Conservation (phyloP, 805 yeast genomes). For the Priceomyces castillae region DNA sequence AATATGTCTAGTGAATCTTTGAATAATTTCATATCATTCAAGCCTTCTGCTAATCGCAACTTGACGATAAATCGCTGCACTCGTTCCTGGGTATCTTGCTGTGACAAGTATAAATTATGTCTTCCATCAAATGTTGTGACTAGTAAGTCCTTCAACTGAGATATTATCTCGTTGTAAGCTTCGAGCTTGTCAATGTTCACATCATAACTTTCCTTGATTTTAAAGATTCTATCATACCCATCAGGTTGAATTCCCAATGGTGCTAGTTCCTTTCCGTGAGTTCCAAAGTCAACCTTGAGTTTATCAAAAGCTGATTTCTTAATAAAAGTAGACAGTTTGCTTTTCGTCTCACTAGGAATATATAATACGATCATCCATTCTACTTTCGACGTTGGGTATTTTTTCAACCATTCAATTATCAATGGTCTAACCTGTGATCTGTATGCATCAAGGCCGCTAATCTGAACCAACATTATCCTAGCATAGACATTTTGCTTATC, state of each 20-base stretch:
- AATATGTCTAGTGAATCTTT: conserved; percentile 61
- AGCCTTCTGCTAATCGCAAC: conserved; percentile 51
- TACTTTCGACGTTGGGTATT: conserved; percentile 38
- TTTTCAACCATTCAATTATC: conserved; percentile 73
- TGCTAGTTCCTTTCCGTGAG: conserved; percentile 35
- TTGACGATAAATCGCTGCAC: conserved; percentile 34
- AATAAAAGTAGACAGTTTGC: conserved; percentile 35
- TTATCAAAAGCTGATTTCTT: conserved; percentile 54
- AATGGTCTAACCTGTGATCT: conserved; percentile 78
- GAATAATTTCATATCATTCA: conserved; percentile 52
- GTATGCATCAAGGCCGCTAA: conserved; percentile 69
- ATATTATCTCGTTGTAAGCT: conserved; percentile 46
- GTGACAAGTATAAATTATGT: conserved; percentile 20
- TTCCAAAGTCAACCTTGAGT: conserved; percentile 49
- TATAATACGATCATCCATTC: conserved; percentile 63
- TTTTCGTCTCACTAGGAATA: conserved; percentile 38
- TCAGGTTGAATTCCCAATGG: conserved; percentile 4
- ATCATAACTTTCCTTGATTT: conserved; percentile 35
- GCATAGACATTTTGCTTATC: conserved; percentile 46
- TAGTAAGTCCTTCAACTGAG: conserved; percentile 47
- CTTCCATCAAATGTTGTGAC: conserved; percentile 48
- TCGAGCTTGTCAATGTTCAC: conserved; percentile 43
- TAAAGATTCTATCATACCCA: conserved; percentile 38
- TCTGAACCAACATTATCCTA: conserved; percentile 64
- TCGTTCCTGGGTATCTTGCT: conserved; percentile 20